Evolutionary conservation across 345 rosid species (phyloP), one percentile per base, ranked within the genome.

Genomic region (Eucalyptus shirleyi): DNA sequence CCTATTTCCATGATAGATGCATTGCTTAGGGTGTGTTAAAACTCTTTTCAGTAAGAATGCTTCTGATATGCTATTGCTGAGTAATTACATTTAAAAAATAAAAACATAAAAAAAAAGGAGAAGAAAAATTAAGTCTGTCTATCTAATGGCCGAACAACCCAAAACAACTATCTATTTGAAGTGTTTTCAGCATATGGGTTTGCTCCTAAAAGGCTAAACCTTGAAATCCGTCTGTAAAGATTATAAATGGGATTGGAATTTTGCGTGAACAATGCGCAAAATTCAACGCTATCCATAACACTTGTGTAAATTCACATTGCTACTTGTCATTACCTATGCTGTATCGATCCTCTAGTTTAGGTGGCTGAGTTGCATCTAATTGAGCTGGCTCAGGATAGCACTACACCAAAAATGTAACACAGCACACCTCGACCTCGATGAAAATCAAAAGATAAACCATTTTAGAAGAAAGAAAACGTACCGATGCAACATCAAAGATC

Each of bases 81-180:
- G 37, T 65, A 7, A 65, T 65, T 0, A 65, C 72, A 65, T 53
- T 42, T 42, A 42, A 7, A 18, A 7, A 51, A 17, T n/a, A n/a
- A n/a, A n/a, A n/a, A n/a, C n/a, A n/a, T n/a, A 17, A 0, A 50
- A 51, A 3, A 6, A 0, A 50, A 32, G 4, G 4, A 7, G 2
- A 44, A 44, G 2, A 51, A 53, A 53, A 53, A 8, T 53, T 11
- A 3, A 37, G 5, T 40, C 47, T 77, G 28, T 37, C 83, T 1
- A 42, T 77, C 83, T 72, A 72, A 37, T 72, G 28, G 44, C 82
- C 44, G 45, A 37, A 19, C 45, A 37, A 72, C 82, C 83, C 28
- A 21, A 21, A 77, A 37, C 47, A 23, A 77, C 40, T 6, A 21
- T 40, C 5, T 21, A 21, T 37, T 21, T 24, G 6, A 23, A 77